These are phyloP conservation scores for Maudiozyma bulderi DNA, from an alignment of 805 yeast species.

Conservation along the genomic window DNA sequence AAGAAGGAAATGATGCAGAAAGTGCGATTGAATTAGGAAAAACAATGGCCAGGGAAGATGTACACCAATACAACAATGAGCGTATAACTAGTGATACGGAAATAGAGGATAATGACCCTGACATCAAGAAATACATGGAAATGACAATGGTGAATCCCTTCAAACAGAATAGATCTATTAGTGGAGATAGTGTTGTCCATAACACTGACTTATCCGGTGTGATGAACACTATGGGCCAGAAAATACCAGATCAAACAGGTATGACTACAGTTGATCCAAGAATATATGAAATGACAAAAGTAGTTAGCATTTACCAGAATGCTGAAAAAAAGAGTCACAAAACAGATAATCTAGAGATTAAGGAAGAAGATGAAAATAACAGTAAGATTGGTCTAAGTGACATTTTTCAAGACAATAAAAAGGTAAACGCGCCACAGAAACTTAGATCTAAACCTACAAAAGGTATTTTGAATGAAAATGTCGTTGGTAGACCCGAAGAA, in stretches of 20 bases:
- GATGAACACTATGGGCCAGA: not conserved
- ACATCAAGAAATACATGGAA: slow-evolving; percentile 20
- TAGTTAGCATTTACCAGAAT: slow-evolving; percentile 24
- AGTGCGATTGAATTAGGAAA: not conserved
- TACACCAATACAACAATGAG: not conserved
- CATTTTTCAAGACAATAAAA: slow-evolving; percentile 12
- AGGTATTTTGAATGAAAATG: not conserved
- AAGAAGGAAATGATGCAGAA: not conserved
- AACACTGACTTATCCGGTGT: not conserved
- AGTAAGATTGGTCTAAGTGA: slow-evolving; percentile 12
- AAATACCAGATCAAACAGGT: not conserved
- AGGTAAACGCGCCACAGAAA: not conserved
- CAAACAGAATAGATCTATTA: slow-evolving; percentile 10
- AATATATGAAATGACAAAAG: slow-evolving; percentile 28
- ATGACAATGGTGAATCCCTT: slow-evolving; percentile 30
- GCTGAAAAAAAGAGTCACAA: not conserved
- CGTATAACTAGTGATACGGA: not conserved
- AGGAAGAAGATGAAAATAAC: slow-evolving; percentile 1
- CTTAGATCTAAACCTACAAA: no score
- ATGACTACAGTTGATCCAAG: slow-evolving; percentile 7
- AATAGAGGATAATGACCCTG: slow-evolving; percentile 10
- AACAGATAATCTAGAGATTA: not conserved
- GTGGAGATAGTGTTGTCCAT: slow-evolving; percentile 18
- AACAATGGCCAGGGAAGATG: not conserved
- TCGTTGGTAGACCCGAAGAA: not conserved